Evolutionary conservation across 768 basidiomycete genomes (phyloP).

Genomic region (Podaxis sp.): DNA sequence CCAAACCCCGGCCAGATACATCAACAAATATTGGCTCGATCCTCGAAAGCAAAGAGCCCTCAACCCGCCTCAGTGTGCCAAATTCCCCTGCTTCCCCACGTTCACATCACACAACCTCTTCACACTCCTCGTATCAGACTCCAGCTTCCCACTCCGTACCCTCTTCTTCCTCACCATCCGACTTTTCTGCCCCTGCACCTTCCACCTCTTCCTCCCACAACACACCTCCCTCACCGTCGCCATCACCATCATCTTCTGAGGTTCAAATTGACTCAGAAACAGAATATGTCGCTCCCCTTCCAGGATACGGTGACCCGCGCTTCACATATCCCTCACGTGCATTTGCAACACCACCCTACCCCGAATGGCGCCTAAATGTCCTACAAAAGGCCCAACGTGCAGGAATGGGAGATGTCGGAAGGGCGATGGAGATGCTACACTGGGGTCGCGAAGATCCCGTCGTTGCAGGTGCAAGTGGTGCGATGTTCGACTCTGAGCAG

Average conservation of each 20-base stretch:
- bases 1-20: not conserved
- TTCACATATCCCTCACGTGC: constrained; percentile 16
- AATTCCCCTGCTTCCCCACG: not conserved
- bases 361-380: constrained; percentile 60
- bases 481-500: constrained; percentile 6
- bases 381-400: constrained; percentile 52
- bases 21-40: not conserved
- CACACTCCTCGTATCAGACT: not conserved
- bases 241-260: not conserved
- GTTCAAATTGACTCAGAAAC: constrained; percentile 17
- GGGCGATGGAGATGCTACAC: constrained; percentile 47
- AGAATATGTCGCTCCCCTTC: constrained; percentile 17
- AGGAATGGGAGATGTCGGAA: constrained; percentile 56
- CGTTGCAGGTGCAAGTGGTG: constrained; percentile 6
- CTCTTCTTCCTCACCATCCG: not conserved
- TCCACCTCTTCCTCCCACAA: constrained; percentile 10
- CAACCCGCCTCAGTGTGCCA: not conserved
- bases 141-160: not conserved
- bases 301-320: constrained; percentile 6
- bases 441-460: constrained; percentile 15
- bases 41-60: not conserved
- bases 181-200: not conserved
- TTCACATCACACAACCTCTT: not conserved
- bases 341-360: constrained; percentile 51
- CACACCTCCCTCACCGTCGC: not conserved